Evolutionary conservation across 108 stramenopile species (phyloP), one percentile per base, ranked within the genome.

Genomic region (Craspedostauros australis): DNA sequence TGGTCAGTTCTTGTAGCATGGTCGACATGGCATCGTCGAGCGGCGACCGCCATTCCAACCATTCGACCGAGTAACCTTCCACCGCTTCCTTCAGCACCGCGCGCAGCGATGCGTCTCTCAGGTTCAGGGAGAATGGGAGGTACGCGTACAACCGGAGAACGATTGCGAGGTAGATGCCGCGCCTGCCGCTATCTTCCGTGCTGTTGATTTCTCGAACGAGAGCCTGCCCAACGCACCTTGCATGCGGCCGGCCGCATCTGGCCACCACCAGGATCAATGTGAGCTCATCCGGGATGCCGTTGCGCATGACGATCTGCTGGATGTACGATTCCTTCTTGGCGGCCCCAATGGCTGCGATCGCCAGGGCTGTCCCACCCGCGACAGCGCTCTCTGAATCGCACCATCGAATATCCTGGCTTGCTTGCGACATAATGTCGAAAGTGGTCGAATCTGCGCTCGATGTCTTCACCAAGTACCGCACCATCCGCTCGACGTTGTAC

Each of bases 91-190:
- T 61, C 30, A 88, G 56, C 11, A 55, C 36, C 2, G 57, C 36
- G 28, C 74, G 71, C 0, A 82, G 48, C 31, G 39, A 62, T n/a
- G 68, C 41, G 19, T 70, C 55, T 22, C 71, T 56, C 20, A 80
- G 60, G 42, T 66, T 76, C 39, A 71, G 56, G 5, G 30, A 54
- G 14, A 56, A 47, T 39, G 86, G 80, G 33, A 57, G 58, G 38
- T 51, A 65, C 7, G 67, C 37, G 49, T 88, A 88, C 0, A 88
- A 44, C 2, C 80, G 64, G 32, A 88, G 62, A 16, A 81, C 42
- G 19, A 60, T 26, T 23, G 59, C 28, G 27, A 41, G 48, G 2
- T 68, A 40, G 7, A 54, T 23, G 21, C 22, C 8, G 12, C 34
- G 40, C 23, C 14, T 11, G 8, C 5, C n/a, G n/a, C 30, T 28